phyloP scores from a whole-genome alignment of 2,329 filamentous ascomycete genomes.

The Stagonosporopsis vannaccii region DNA sequence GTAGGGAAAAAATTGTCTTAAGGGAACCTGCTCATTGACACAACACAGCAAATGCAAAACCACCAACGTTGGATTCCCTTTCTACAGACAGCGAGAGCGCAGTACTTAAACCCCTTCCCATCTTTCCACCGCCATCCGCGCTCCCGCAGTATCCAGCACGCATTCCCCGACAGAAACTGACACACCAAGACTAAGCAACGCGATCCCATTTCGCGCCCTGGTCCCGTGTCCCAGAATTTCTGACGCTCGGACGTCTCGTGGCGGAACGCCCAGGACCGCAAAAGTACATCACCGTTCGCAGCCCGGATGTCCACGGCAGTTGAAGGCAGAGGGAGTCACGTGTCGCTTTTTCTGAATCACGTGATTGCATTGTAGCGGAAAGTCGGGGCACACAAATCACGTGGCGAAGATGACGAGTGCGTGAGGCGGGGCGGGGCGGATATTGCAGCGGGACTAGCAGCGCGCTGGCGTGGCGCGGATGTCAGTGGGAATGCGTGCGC shows the following conservation, averaged over 20 bases:
- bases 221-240: conserved; percentile 3
- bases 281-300: not conserved
- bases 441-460: not conserved
- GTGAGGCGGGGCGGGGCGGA: conserved; percentile 6
- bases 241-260: not conserved
- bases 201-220: too few species aligned
- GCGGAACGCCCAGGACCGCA: conserved; percentile 9
- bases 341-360: too few species aligned
- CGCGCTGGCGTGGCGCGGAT: not conserved
- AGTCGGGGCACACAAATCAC: not conserved
- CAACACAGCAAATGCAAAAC: not conserved
- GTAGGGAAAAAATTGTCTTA: not conserved
- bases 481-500: not conserved
- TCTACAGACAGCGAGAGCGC: not conserved
- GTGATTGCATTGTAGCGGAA: not conserved
- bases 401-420: too few species aligned
- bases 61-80: not conserved
- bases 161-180: not conserved
- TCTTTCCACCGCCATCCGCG: not conserved
- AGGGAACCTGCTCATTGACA: not conserved
- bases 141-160: conserved; percentile 4
- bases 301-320: not conserved
- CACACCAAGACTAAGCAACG: not conserved
- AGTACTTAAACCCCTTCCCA: not conserved
- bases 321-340: too few species aligned